phyloP scores from a whole-genome alignment of 805 yeast genomes.

The Kluyveromyces siamensis region DNA sequence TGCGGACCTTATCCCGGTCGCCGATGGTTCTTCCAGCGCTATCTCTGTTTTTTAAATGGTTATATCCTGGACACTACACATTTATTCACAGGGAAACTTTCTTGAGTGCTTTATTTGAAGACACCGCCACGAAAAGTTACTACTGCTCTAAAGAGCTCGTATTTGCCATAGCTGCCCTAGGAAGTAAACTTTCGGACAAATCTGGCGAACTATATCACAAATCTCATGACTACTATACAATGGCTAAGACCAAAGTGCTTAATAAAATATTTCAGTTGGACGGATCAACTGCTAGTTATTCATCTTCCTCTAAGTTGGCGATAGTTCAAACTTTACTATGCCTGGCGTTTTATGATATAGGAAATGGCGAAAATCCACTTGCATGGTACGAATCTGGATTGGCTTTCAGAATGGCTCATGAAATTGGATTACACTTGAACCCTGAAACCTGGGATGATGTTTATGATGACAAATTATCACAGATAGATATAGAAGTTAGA shows the following conservation, averaged over 20 bases:
- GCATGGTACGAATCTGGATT: conserved; percentile 55
- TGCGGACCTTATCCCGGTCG: conserved; percentile 15
- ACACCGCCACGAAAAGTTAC: conserved; percentile 22
- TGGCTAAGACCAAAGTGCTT: conserved; percentile 36
- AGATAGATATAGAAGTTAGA: conserved; percentile 43
- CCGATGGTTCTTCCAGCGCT: conserved; percentile 19
- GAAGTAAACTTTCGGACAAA: conserved; percentile 37
- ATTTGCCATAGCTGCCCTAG: conserved; percentile 45
- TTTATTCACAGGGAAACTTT: conserved; percentile 53
- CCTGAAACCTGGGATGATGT: conserved; percentile 45
- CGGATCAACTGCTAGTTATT: conserved; percentile 12
- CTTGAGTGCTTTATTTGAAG: conserved; percentile 44
- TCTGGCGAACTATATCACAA: conserved; percentile 27
- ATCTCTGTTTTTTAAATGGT: conserved; percentile 42
- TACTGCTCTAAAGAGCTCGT: conserved; percentile 47
- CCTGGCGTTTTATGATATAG: conserved; percentile 49
- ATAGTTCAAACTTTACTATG: conserved; percentile 45
- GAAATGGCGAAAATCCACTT: conserved; percentile 44
- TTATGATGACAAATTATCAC: conserved; percentile 31
- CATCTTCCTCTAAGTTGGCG: conserved; percentile 37
- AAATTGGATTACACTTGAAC: conserved; percentile 48
- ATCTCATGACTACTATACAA: conserved; percentile 36
- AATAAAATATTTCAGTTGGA: conserved; percentile 29
- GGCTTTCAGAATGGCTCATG: conserved; percentile 53
- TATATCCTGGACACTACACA: conserved; percentile 51